Evolutionary conservation across 345 rosid genomes (phyloP), one percentile per base, ranked within the genome.

Genomic region (Citrus reticulata): DNA sequence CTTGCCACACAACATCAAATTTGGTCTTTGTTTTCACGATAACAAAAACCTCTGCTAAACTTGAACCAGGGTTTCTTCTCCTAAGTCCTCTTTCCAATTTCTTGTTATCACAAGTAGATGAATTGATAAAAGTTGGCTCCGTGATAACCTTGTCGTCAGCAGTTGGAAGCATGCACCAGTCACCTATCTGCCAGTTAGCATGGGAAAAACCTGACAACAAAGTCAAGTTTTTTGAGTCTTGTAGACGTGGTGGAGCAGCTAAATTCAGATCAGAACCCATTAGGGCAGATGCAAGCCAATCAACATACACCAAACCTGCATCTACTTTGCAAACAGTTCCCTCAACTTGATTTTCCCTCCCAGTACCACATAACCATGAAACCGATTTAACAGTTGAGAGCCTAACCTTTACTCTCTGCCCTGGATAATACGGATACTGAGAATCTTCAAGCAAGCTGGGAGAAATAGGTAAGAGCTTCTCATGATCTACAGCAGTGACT

Each of bases 171-270:
- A 88, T 77, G 68, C 98, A 96, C 98, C 94, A 93, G 85, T 96
- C 99, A 78, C 98, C 95, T n/a, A 91, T 87, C 84, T 93, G 98
- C 99, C 99, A 96, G 80, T 70, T 88, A 76, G 91, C 96, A 81
- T 96, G 92, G 68, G 86, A 78, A 80, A 90, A 91, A 69, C 87
- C 88, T 9, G 91, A 86, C 83, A 96, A 77, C 83, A 91, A 77
- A 61, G 89, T 90, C 77, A 96, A 77, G 79, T 78, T 84, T 81
- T 87, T 86, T 20, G 90, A 87, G 74, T 87, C 85, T 77, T 90
- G 97, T 78, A 88, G 16, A 75, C 76, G 62, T n/a, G 79, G 82
- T 66, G 97, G 98, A 63, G 85, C 72, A 78, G 88, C 78, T 67
- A 76, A 76, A 80, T 75, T 87, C 27, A 13, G 30, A 79, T 79